A percentile compares a stretch with the other conserved stretches of the same genome.
Evolutionary conservation across 306 rosid species (phyloP).

Genomic region (Trifolium subterraneum): DNA sequence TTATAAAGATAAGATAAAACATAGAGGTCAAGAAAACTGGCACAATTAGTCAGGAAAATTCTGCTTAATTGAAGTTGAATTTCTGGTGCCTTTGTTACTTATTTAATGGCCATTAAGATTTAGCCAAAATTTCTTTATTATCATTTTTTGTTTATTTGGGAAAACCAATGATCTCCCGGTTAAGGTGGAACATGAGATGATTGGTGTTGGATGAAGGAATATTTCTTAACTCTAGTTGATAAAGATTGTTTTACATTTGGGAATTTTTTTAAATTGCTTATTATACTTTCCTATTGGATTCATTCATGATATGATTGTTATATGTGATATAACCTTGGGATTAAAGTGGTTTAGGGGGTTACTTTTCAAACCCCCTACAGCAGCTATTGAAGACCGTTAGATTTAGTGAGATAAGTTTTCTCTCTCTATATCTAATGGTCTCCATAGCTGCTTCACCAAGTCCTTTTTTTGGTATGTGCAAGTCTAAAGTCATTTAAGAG

Average conservation of each 20-base stretch:
- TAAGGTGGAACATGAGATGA: constrained; percentile 54
- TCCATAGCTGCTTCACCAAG: too few species aligned
- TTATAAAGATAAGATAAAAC: constrained; percentile 25
- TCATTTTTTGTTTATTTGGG: constrained; percentile 48
- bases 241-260: constrained; percentile 54
- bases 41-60: constrained; percentile 41
- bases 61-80: constrained; percentile 46
- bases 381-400: too few species aligned
- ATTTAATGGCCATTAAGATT: constrained; percentile 30
- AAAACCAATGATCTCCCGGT: constrained; percentile 50
- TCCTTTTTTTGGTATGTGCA: too few species aligned
- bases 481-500: too few species aligned
- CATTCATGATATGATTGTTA: constrained; percentile 11
- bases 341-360: background rate
- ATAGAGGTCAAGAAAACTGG: constrained; percentile 42
- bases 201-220: constrained; percentile 49
- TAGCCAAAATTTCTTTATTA: constrained; percentile 38
- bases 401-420: too few species aligned
- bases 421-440: too few species aligned
- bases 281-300: constrained; percentile 16
- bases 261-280: constrained; percentile 28
- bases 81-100: constrained; percentile 48
- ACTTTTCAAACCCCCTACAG: background rate
- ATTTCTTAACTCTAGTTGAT: constrained; percentile 49
- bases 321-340: background rate